Evolutionary conservation across 179 eudicot species (phyloP).

Genomic region (Pouteria campechiana): DNA sequence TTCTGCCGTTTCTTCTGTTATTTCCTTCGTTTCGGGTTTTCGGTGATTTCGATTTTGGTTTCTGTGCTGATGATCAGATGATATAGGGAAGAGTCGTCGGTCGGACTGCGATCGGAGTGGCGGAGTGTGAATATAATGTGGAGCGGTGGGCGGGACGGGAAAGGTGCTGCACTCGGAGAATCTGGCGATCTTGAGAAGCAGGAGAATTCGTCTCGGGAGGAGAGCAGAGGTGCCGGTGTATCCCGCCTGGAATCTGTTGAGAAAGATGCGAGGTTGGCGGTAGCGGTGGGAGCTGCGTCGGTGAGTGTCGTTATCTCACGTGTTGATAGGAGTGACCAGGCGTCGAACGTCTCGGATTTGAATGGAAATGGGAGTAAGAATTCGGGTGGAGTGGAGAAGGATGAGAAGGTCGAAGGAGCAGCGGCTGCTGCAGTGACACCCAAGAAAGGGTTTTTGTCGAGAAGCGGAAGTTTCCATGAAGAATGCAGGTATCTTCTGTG

Average conservation of each 20-base stretch:
- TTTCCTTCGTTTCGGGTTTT: too few relatives aligned
- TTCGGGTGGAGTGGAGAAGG: not conserved
- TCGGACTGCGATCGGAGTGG: too few relatives aligned
- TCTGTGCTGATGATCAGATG: too few relatives aligned
- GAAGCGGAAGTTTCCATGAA: conserved; percentile 1
- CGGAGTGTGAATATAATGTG: not conserved
- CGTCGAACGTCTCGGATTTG: not conserved
- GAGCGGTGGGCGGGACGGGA: not conserved
- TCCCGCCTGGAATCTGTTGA: too few relatives aligned
- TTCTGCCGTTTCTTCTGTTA: too few relatives aligned
- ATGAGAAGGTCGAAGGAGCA: not conserved
- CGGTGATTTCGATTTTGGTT: too few relatives aligned
- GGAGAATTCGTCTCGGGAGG: too few relatives aligned
- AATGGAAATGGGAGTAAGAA: not conserved
- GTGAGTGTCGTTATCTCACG: too few relatives aligned
- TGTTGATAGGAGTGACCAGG: not conserved
- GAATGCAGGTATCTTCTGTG: conserved; percentile 4
- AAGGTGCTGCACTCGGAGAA: not conserved
- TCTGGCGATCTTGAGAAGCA: conserved; percentile 1
- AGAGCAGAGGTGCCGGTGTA: too few relatives aligned
- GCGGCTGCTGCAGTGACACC: not conserved
- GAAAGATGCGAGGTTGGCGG: not conserved
- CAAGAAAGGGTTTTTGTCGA: not conserved
- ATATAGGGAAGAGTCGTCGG: too few relatives aligned
- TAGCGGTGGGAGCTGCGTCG: not conserved